phyloP scores from a whole-genome alignment of 768 basidiomycete species.

The Mycena chlorophos region DNA sequence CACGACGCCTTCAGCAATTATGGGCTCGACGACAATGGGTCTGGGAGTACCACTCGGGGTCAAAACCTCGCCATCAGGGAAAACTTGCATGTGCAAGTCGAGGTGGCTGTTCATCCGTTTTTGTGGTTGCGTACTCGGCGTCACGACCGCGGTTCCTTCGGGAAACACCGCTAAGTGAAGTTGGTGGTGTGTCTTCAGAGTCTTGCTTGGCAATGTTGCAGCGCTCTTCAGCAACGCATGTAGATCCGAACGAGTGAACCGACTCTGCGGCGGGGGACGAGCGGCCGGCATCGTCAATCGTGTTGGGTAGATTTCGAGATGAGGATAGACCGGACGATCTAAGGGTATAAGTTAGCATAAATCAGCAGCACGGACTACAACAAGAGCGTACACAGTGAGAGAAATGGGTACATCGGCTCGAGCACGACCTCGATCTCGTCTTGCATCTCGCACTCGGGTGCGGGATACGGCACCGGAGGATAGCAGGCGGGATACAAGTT shows the following conservation, averaged over 20 bases:
- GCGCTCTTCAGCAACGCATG: conserved; percentile 19
- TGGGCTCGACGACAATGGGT: too few species aligned
- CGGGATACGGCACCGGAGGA: not conserved
- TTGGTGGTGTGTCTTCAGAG: conserved; percentile 10
- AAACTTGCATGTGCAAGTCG: conserved; percentile 16
- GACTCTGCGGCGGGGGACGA: conserved; percentile 9
- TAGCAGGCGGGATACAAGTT: conserved; percentile 37
- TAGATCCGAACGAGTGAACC: conserved; percentile 19
- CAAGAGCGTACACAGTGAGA: conserved; percentile 15
- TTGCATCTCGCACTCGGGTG: not conserved
- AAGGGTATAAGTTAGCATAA: not conserved
- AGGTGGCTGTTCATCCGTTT: conserved; percentile 7
- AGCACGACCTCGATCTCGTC: conserved; percentile 14
- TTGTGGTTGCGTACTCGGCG: conserved; percentile 11
- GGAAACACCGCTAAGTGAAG: conserved; percentile 21
- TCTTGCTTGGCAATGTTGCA: not conserved
- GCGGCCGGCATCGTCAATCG: conserved; percentile 7
- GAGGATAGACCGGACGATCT: conserved; percentile 44
- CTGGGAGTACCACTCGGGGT: conserved; percentile 11
- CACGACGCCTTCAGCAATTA: too few species aligned
- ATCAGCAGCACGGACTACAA: not conserved
- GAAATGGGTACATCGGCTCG: conserved; percentile 16
- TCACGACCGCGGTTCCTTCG: conserved; percentile 7
- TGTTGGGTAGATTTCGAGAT: conserved; percentile 40
- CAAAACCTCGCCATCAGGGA: conserved; percentile 8